Conservation (phyloP, 345 rosid genomes). For the Eucalyptus pumila region DNA sequence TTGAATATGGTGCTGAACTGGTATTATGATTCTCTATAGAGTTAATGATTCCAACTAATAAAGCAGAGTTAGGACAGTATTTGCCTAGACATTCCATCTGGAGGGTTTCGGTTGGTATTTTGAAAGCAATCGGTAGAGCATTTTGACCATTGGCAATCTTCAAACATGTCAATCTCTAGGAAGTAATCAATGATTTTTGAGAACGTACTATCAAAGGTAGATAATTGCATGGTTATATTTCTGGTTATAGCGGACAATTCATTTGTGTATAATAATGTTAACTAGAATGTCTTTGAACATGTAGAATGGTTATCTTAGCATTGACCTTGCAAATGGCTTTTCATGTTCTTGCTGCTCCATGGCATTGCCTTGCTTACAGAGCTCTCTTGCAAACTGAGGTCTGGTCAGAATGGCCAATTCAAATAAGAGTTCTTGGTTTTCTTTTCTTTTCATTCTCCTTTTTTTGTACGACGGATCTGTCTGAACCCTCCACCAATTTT, state of each 20-base stretch:
- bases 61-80: not conserved
- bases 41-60: not conserved
- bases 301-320: not conserved
- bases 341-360: not conserved
- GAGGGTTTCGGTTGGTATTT: not conserved
- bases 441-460: not conserved
- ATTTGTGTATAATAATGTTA: not conserved
- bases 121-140: not conserved
- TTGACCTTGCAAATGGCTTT: not conserved
- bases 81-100: not conserved
- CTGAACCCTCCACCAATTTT: not conserved
- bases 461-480: not conserved
- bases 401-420: not conserved
- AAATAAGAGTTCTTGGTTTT: not conserved
- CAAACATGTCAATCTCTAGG: not conserved
- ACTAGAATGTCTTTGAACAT: not conserved
- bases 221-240: not conserved
- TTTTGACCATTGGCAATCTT: not conserved
- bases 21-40: not conserved
- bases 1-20: not conserved
- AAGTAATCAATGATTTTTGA: not conserved
- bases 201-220: not conserved
- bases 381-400: not conserved
- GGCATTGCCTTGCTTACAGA: not conserved
- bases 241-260: not conserved